Percentiles rank a stretch among this genome's conserved stretches.
Evolutionary conservation across 768 basidiomycete genomes (phyloP).

Genomic region (Trametes maxima): DNA sequence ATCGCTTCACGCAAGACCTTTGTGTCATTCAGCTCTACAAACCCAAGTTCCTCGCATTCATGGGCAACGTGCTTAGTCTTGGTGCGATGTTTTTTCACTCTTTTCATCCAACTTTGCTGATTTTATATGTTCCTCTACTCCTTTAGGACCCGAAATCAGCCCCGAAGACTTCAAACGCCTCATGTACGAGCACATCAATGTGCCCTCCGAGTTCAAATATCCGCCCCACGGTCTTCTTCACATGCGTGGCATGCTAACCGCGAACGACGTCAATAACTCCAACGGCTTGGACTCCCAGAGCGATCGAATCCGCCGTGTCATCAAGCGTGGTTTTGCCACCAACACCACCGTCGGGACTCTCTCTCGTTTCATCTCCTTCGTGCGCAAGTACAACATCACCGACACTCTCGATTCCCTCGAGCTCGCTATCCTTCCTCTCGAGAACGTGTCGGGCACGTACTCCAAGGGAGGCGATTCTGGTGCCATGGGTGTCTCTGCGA

Average conservation of each 20-base stretch:
- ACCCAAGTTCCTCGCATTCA: constrained; percentile 28
- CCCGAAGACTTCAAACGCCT: constrained; percentile 16
- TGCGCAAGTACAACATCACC: constrained; percentile 25
- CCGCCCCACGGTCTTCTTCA: constrained; percentile 28
- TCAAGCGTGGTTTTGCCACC: constrained; percentile 30
- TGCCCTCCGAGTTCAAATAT: constrained; percentile 32
- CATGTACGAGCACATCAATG: constrained; percentile 26
- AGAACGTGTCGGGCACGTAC: constrained; percentile 26
- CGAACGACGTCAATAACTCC: constrained; percentile 26
- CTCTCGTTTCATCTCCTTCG: constrained; percentile 25
- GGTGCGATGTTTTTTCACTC: constrained; percentile 23
- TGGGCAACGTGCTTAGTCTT: constrained; percentile 31
- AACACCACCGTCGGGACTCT: constrained; percentile 30
- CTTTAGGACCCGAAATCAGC: constrained; percentile 24
- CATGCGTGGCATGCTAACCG: constrained; percentile 29
- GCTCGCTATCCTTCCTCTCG: constrained; percentile 26
- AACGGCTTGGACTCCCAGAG: constrained; percentile 26
- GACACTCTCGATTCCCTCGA: constrained; percentile 28
- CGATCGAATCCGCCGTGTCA: constrained; percentile 27
- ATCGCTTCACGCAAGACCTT: constrained; percentile 28
- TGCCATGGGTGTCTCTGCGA: constrained; percentile 25
- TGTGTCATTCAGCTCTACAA: constrained; percentile 34
- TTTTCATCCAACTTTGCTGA: constrained; percentile 19
- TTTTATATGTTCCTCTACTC: constrained; percentile 8
- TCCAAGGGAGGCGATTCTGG: constrained; percentile 33